phyloP scores from a whole-genome alignment of 768 basidiomycete species.

The Tephrocybe sp. region DNA sequence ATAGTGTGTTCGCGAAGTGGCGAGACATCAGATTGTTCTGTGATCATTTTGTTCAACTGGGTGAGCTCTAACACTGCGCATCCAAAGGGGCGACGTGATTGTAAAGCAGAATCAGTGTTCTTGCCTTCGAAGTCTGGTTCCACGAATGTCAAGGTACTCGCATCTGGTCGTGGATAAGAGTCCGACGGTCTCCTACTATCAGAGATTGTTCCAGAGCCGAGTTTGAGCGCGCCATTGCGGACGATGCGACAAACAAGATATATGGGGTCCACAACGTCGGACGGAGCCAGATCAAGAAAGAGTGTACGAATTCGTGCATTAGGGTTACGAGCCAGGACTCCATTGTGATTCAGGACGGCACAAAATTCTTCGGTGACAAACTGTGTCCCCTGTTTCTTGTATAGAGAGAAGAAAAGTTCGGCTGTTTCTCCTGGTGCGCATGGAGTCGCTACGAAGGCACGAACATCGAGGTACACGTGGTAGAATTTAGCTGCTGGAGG shows the following conservation, averaged over 20 bases:
- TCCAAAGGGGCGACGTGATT: conserved; percentile 89
- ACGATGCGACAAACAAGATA: conserved; percentile 91
- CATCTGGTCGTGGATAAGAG: conserved; percentile 36
- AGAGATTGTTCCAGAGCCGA: conserved; percentile 46
- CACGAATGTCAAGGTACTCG: conserved; percentile 19
- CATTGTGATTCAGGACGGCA: conserved; percentile 87
- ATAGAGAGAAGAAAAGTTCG: conserved; percentile 92
- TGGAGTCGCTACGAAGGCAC: conserved; percentile 88
- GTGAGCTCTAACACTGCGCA: conserved; percentile 89
- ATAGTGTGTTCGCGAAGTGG: conserved; percentile 75
- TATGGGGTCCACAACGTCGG: conserved; percentile 82
- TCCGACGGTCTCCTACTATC: conserved; percentile 59
- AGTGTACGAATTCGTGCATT: conserved; percentile 75
- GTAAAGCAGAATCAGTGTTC: conserved; percentile 32
- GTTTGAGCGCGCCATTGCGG: conserved; percentile 82
- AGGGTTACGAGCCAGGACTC: conserved; percentile 80
- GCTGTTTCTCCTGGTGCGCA: conserved; percentile 91
- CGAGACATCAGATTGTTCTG: conserved; percentile 62
- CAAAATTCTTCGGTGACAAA: conserved; percentile 96
- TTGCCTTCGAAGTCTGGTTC: conserved; percentile 18
- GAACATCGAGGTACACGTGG: conserved; percentile 87
- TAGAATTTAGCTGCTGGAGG: conserved; percentile 70
- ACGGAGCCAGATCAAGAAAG: conserved; percentile 84
- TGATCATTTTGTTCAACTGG: conserved; percentile 65
- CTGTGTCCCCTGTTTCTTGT: conserved; percentile 76